Evolutionary conservation across 2,329 filamentous ascomycete genomes (phyloP), one percentile per base, ranked within the genome.

Genomic region (Aspergillus viridinutans): DNA sequence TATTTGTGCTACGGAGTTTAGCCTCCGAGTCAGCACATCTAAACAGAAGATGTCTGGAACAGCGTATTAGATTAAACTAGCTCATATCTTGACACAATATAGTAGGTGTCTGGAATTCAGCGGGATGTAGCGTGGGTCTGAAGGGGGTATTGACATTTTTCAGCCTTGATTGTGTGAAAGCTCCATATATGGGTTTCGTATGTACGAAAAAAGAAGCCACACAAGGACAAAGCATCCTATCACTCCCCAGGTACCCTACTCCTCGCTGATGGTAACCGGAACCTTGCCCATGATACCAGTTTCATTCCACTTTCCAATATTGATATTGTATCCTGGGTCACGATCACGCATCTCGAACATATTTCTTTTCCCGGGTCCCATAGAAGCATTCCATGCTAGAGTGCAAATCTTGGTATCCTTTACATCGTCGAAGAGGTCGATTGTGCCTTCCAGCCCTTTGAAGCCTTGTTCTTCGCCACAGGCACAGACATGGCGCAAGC

Each of bases 341-440:
- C 47, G 56, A 26, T 60, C 40, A 21, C 28, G 56, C 52, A 42
- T 53, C 17, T 12, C 29, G 52, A 60, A 59, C 14, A 8, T 21
- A 47, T 60, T 60, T 20, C 6, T 49, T 20, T 48, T 53, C 32
- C 58, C 58, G 4, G 58, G 43, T 26, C 50, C 51, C 58, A 59
- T 58, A 10, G 53, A 23, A 26, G 58, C 58, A 28, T 43, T 55
- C 58, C 58, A 60, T 17, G 56, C 43, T n/a, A 60, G 53, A 7
- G 55, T 60, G 49, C 58, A 60, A 23, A 60, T 60, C 23, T 45
- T 29, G 8, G 42, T 23, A 45, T 60, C 56, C 9, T 29, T 58
- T n/a, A 60, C 56, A 49, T 60, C 58, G 23, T 60, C 56, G 17
- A 58, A 21, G 29, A 60, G 58, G 26, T 60, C 58, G 2, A 60